Conservation (phyloP, 2,329 filamentous ascomycete species). For the Cytospora paraplurivora region DNA sequence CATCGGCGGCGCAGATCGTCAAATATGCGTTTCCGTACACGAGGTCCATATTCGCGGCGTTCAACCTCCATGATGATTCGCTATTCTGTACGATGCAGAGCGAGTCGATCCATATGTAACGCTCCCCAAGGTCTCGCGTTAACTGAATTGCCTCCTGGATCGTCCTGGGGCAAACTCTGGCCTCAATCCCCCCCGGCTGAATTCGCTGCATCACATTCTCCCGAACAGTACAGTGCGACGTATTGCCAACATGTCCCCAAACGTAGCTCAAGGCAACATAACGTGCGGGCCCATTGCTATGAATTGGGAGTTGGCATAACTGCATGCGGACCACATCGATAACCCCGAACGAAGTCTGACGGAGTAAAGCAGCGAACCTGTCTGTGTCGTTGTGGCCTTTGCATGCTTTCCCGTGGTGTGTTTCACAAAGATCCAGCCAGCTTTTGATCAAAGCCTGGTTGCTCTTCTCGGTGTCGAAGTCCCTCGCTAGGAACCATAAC, state of each 20-base stretch:
- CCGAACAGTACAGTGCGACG: neutral
- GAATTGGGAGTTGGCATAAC: neutral
- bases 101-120: slow-evolving; percentile 6
- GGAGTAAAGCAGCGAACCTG: neutral
- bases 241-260: neutral
- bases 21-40: slow-evolving; percentile 38
- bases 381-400: neutral
- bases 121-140: neutral
- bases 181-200: neutral
- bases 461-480: neutral
- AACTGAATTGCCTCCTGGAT: neutral
- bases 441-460: neutral
- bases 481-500: neutral
- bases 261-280: slow-evolving; percentile 1
- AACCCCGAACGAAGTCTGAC: slow-evolving; percentile 1
- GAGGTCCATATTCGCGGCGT: slow-evolving; percentile 36
- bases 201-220: neutral
- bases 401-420: neutral
- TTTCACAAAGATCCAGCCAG: neutral
- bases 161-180: neutral
- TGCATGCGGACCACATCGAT: slow-evolving; percentile 2
- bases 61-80: slow-evolving; percentile 34
- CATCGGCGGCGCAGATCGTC: slow-evolving; percentile 41
- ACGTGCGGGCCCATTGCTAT: neutral
- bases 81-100: slow-evolving; percentile 11